Conservation (phyloP, 2,329 filamentous ascomycete genomes). For the Colletotrichum limetticola region DNA sequence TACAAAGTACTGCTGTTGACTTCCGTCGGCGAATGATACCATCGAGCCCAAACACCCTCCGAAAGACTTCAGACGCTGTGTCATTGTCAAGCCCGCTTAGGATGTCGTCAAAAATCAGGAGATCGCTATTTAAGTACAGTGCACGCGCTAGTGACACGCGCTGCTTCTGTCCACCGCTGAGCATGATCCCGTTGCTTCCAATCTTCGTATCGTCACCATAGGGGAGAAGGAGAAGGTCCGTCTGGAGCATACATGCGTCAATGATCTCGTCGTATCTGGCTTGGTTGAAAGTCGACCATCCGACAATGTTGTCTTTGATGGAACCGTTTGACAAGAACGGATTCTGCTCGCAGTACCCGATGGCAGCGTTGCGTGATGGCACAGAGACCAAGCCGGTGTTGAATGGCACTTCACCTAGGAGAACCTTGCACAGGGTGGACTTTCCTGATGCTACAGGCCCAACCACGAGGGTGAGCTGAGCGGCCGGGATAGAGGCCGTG, state of each 20-base stretch:
- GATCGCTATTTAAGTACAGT: slow-evolving; percentile 36
- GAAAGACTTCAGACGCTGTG: slow-evolving; percentile 49
- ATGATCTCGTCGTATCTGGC: slow-evolving; percentile 37
- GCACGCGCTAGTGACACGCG: slow-evolving; percentile 41
- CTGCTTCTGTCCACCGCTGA: slow-evolving; percentile 49
- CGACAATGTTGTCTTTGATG: slow-evolving; percentile 40
- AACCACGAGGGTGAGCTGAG: slow-evolving; percentile 49
- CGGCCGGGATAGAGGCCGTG: slow-evolving; percentile 43
- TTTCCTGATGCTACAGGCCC: slow-evolving; percentile 55
- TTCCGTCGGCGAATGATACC: slow-evolving; percentile 38
- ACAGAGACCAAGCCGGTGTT: slow-evolving; percentile 35
- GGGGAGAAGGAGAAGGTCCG: slow-evolving; percentile 40
- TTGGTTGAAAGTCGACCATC: slow-evolving; percentile 36
- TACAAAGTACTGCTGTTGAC: slow-evolving; percentile 37
- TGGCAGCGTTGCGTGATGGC: slow-evolving; percentile 30
- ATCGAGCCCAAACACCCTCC: slow-evolving; percentile 43
- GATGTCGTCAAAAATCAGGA: slow-evolving; percentile 47
- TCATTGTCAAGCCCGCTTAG: slow-evolving; percentile 46
- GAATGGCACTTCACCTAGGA: slow-evolving; percentile 44
- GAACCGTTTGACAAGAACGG: slow-evolving; percentile 40
- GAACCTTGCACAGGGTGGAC: slow-evolving; percentile 51
- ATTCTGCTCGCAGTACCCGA: slow-evolving; percentile 47
- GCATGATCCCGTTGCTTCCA: slow-evolving; percentile 45
- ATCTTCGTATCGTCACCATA: slow-evolving; percentile 44
- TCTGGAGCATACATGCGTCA: slow-evolving; percentile 33